These are phyloP conservation scores for Arthrinium phaeospermum DNA, from an alignment of 2,329 filamentous ascomycete genomes.

Conservation along the genomic window DNA sequence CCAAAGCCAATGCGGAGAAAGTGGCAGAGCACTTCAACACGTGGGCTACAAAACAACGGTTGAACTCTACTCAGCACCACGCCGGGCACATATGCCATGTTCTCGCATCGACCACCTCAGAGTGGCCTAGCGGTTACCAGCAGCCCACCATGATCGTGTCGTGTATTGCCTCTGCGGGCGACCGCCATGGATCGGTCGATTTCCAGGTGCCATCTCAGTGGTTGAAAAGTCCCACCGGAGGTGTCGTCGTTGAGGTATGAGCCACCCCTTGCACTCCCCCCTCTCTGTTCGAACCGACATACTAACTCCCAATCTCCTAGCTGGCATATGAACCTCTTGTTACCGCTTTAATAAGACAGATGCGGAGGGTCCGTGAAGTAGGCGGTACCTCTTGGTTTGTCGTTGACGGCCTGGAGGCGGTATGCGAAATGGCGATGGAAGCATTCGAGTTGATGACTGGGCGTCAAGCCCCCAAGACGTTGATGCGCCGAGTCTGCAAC, in stretches of 20 bases:
- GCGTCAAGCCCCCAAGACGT: slow-evolving; percentile 68
- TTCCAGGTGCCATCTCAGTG: slow-evolving; percentile 74
- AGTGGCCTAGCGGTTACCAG: slow-evolving; percentile 67
- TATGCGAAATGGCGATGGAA: slow-evolving; percentile 77
- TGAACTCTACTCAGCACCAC: slow-evolving; percentile 41
- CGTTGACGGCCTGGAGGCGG: slow-evolving; percentile 73
- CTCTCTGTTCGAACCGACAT: neutral
- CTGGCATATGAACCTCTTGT: slow-evolving; percentile 74
- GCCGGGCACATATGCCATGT: slow-evolving; percentile 55
- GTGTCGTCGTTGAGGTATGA: slow-evolving; percentile 69
- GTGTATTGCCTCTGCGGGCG: slow-evolving; percentile 71
- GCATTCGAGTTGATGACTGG: slow-evolving; percentile 80
- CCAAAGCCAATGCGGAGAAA: slow-evolving; percentile 61
- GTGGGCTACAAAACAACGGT: slow-evolving; percentile 45
- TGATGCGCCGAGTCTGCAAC: slow-evolving; percentile 68
- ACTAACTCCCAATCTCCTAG: slow-evolving; percentile 32
- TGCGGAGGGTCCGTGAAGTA: slow-evolving; percentile 56
- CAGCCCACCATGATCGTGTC: slow-evolving; percentile 75
- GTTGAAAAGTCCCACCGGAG: slow-evolving; percentile 73
- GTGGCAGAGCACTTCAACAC: slow-evolving; percentile 72
- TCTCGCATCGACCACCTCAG: slow-evolving; percentile 59
- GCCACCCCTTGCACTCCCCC: neutral
- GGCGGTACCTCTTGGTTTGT: slow-evolving; percentile 69
- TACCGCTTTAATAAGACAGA: slow-evolving; percentile 71
- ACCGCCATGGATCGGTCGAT: slow-evolving; percentile 65